Base-by-base conservation (phyloP, 2,329 filamentous ascomycete genomes). In the Penicillium brasilianum region DNA sequence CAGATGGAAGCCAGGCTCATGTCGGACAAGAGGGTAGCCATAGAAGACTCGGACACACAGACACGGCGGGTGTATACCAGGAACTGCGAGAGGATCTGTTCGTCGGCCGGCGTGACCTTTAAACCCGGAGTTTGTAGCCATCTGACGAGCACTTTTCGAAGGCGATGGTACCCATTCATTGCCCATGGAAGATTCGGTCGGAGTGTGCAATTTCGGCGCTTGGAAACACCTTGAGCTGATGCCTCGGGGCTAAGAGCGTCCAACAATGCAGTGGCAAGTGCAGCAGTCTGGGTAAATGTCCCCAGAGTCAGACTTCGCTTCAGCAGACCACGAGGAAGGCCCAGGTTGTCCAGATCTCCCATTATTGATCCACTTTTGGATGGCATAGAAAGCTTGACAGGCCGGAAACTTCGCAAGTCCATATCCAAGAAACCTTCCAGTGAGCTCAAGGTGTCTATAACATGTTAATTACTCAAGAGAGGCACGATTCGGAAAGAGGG, bases 381-480 rank as follows among this genome's bases (percentile, higher is more conserved):
- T 3, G 76, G 76, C 56, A 78, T 56, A 37, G 61, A 67, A 22
- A 74, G 34, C 16, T 60, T 67, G 32, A 50, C 36, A 18, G 46
- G 32, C 34, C 46, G 60, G 20, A 59, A 28, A 30, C 59, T 57
- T 30, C 49, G 62, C 28, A 54, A 49, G 13, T 55, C 59, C 18
- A 58, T 62, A 37, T 55, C 30, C 44, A 74, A 66, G 2, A 68
- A 57, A 36, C 61, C 62, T 59, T 83, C 80, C 41, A 85, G 65
- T 16, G 77, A 76, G 57, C 67, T 67, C 14, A 84, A 56, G 14
- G 83, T 76, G 65, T 81, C 84, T 86, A 65, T 37, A 55, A 48
- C 37, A 34, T 16, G 61, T 74, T 62, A 72, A 68, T 60, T 20
- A 18, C 32, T 22, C 37, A 51, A 36, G 50, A 44, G 39, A 10